Evolutionary conservation across 1,284 basidiomycete species (phyloP).

Genomic region (Apiotrichum laibachii): DNA sequence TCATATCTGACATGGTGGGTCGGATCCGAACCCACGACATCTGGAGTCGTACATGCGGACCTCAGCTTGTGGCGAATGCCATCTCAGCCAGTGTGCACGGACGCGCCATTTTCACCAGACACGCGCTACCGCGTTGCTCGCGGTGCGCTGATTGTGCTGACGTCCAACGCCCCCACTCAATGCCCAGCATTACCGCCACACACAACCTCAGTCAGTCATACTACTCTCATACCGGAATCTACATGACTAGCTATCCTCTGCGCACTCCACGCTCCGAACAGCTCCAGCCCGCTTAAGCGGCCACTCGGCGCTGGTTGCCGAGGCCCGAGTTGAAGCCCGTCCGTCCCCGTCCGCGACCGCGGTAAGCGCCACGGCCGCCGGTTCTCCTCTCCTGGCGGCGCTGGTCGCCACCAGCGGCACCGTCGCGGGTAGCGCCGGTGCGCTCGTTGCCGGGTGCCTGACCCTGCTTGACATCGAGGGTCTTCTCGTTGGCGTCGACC

Average conservation of each 20-base stretch:
- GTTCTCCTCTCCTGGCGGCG: constrained; percentile 44
- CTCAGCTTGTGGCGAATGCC: no score
- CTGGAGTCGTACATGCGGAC: no score
- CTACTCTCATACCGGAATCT: constrained; percentile 6
- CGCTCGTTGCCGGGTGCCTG: constrained; percentile 58
- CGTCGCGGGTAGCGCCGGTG: constrained; percentile 55
- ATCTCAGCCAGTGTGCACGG: no score
- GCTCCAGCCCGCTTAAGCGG: constrained; percentile 17
- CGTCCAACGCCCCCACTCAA: no score
- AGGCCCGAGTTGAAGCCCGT: constrained; percentile 39
- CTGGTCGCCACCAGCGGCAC: constrained; percentile 36
- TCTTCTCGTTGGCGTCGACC: constrained; percentile 95
- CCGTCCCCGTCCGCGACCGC: constrained; percentile 37
- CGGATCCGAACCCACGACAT: no score
- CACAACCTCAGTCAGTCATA: neutral
- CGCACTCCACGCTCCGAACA: no score
- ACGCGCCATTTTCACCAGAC: no score
- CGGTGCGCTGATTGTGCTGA: no score
- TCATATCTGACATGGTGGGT: no score
- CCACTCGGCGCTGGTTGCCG: constrained; percentile 29
- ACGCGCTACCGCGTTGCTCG: no score
- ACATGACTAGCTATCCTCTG: neutral
- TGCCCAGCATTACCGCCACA: no score
- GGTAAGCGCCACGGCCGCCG: constrained; percentile 32
- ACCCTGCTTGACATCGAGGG: constrained; percentile 84